phyloP scores from a whole-genome alignment of 1,284 basidiomycete species.

The Sporisorium reilianum region DNA sequence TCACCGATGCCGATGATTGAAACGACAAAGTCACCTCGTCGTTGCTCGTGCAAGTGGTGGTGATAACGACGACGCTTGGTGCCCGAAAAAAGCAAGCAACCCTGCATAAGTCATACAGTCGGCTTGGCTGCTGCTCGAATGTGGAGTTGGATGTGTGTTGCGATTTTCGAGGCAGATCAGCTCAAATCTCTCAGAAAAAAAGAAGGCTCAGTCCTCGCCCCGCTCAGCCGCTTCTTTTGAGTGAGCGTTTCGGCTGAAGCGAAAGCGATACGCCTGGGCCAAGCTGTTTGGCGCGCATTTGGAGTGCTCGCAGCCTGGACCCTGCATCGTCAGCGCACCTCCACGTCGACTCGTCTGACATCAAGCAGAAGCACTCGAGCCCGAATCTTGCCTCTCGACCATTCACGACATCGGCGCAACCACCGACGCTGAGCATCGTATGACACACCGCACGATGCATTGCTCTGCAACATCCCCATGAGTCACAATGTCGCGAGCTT shows the following conservation, averaged over 20 bases:
- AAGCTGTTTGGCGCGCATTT: background rate
- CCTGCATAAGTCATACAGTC: slow-evolving; percentile 14
- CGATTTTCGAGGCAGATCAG: slow-evolving; percentile 8
- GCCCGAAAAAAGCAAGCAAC: background rate
- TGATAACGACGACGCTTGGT: background rate
- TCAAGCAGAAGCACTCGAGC: background rate
- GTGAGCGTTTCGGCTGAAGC: slow-evolving; percentile 5
- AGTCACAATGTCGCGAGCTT: slow-evolving; percentile 28
- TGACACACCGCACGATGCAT: background rate
- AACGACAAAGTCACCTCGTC: background rate
- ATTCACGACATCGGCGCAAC: background rate
- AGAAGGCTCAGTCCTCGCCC: background rate
- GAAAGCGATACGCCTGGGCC: slow-evolving; percentile 8
- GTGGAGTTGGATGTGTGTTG: background rate
- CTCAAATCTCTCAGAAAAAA: slow-evolving; percentile 8
- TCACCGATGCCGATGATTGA: background rate
- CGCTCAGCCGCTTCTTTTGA: background rate
- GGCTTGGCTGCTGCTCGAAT: too few relatives aligned
- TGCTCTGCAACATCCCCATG: background rate
- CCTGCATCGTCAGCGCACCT: slow-evolving; percentile 8
- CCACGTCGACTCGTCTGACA: slow-evolving; percentile 12
- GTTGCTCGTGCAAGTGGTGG: background rate
- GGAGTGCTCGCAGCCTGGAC: background rate
- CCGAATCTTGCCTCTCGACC: background rate
- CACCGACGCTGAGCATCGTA: background rate